phyloP scores from a whole-genome alignment of 805 yeast species.

The Hanseniaspora guilliermondii region DNA sequence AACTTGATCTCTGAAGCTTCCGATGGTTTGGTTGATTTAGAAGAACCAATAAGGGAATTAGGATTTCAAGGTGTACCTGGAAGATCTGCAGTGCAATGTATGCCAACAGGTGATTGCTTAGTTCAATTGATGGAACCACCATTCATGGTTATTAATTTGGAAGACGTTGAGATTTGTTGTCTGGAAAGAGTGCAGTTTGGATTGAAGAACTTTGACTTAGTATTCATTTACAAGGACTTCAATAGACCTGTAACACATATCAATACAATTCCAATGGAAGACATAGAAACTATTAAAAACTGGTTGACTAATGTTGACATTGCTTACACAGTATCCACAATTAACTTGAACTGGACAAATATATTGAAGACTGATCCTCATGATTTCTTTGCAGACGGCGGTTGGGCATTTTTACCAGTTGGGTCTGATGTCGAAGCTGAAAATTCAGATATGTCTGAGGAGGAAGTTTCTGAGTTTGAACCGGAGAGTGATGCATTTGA shows the following conservation, averaged over 20 bases:
- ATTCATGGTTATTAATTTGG: conserved; percentile 77
- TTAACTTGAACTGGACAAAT: conserved; percentile 88
- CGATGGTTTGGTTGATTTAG: conserved; percentile 72
- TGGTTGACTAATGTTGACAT: conserved; percentile 98
- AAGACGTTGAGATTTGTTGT: conserved; percentile 88
- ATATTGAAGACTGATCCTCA: conserved; percentile 97
- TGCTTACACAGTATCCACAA: conserved; percentile 86
- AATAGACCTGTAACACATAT: conserved; percentile 77
- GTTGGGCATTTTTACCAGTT: conserved; percentile 89
- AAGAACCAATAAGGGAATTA: conserved; percentile 86
- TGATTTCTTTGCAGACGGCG: conserved; percentile 87
- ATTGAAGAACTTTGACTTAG: conserved; percentile 87
- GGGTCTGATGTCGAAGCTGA: conserved; percentile 69
- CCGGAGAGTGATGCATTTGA: conserved; percentile 35
- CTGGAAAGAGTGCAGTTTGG: conserved; percentile 97
- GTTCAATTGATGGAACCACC: conserved; percentile 93
- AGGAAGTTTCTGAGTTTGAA: conserved; percentile 42
- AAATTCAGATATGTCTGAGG: conserved; percentile 63
- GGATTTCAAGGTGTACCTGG: conserved; percentile 97
- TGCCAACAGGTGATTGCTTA: conserved; percentile 95
- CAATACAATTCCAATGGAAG: conserved; percentile 87
- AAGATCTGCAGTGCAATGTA: conserved; percentile 83
- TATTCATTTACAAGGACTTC: conserved; percentile 91
- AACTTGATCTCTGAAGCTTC: conserved; percentile 85
- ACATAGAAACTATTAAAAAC: conserved; percentile 80